Evolutionary conservation across 495 filamentous ascomycete genomes (phyloP).

Genomic region (Podospora fimiseda): DNA sequence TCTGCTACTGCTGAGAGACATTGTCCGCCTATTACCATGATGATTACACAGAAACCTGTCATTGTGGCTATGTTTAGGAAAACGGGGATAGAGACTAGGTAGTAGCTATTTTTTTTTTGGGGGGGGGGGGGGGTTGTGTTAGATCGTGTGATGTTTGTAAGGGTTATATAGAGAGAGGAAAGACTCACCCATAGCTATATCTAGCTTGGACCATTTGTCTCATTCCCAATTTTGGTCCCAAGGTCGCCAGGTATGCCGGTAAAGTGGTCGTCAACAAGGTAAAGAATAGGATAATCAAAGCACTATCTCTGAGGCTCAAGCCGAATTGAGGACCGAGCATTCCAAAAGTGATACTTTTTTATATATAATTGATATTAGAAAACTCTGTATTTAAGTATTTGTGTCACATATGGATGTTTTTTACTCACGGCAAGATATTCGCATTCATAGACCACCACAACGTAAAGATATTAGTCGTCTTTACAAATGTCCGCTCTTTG

Average conservation of each 20-base stretch:
- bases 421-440: constrained; percentile 38
- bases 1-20: constrained; percentile 47
- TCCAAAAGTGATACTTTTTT: constrained; percentile 46
- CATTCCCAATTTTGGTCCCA: constrained; percentile 47
- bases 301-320: constrained; percentile 40
- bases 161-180: no score
- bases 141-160: no score
- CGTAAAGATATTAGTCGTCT: constrained; percentile 43
- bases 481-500: constrained; percentile 43
- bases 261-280: constrained; percentile 41
- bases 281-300: constrained; percentile 52
- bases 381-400: no score
- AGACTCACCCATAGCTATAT: constrained; percentile 43
- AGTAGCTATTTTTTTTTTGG: constrained; percentile 22
- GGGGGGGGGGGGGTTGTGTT: background rate
- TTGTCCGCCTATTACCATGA: constrained; percentile 41
- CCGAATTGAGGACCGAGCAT: constrained; percentile 49
- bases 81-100: constrained; percentile 39
- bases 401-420: background rate
- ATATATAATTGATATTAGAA: background rate
- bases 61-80: constrained; percentile 45
- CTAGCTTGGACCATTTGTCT: constrained; percentile 52
- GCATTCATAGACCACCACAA: constrained; percentile 41
- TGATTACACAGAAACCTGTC: constrained; percentile 45
- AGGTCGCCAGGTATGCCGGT: constrained; percentile 46